A percentile compares a stretch with the other conserved stretches of the same genome.
These are phyloP conservation scores for Saccharomycopsis selenospora DNA, from an alignment of 805 yeast genomes.

Conservation along the genomic window DNA sequence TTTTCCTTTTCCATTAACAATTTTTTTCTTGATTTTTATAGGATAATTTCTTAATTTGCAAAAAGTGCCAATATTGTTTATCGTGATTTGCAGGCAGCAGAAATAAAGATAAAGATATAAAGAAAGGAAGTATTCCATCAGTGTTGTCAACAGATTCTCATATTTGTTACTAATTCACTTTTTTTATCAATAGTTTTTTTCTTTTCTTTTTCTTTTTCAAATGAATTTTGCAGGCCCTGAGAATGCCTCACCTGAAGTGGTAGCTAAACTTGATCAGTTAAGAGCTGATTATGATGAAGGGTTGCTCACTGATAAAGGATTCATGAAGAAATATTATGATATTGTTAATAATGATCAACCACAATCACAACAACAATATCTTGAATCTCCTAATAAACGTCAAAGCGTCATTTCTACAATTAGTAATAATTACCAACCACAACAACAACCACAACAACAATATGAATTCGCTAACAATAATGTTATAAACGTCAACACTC, in stretches of 20 bases:
- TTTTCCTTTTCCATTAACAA: no score
- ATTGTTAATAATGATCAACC: background rate
- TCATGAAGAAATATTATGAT: conserved; percentile 39
- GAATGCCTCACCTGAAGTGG: conserved; percentile 31
- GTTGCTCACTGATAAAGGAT: conserved; percentile 67
- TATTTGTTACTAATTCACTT: no score
- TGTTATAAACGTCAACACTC: background rate
- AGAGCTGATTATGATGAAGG: conserved; percentile 56
- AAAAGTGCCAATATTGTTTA: no score
- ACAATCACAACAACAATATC: conserved; percentile 1
- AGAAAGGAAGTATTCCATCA: no score
- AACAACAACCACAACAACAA: no score
- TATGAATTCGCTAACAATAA: background rate
- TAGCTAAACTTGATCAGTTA: conserved; percentile 35
- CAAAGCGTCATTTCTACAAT: conserved; percentile 19
- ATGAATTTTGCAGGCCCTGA: conserved; percentile 47
- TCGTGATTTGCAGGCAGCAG: no score
- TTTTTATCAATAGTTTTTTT: no score
- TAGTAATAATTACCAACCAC: background rate
- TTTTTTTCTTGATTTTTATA: no score
- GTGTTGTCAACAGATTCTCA: no score
- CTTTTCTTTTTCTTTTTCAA: conserved; percentile 21
- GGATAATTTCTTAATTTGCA: no score
- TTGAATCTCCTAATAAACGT: background rate
- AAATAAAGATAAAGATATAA: no score